Evolutionary conservation across 306 rosid species (phyloP).

Genomic region (Argentina anserina): DNA sequence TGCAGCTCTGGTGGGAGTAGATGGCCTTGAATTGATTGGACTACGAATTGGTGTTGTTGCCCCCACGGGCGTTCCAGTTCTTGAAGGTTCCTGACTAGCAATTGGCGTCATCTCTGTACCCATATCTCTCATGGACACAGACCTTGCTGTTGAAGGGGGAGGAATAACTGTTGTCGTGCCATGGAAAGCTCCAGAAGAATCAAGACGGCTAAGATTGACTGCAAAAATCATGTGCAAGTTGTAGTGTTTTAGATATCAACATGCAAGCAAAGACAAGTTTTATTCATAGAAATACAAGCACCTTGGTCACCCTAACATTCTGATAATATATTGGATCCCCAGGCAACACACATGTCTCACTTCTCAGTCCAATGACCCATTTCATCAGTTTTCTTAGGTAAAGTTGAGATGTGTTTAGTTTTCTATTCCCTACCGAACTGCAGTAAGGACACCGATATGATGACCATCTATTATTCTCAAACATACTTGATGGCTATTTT

Average conservation of each 20-base stretch:
- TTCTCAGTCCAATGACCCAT: neutral
- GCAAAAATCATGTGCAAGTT: slow-evolving; percentile 28
- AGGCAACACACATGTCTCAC: neutral
- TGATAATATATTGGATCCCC: neutral
- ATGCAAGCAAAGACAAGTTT: neutral
- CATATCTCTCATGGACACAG: slow-evolving; percentile 99
- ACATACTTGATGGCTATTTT: neutral
- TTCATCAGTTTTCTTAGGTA: neutral
- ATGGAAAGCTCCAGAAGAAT: slow-evolving; percentile 64
- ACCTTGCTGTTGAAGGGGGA: slow-evolving; percentile 89
- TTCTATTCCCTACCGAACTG: neutral
- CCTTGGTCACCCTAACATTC: neutral
- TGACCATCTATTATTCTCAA: neutral
- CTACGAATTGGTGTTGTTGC: slow-evolving; percentile 92
- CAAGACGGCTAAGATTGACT: slow-evolving; percentile 79
- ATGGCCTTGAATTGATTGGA: slow-evolving; percentile 76
- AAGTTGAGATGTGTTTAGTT: neutral
- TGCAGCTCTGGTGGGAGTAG: slow-evolving; percentile 69
- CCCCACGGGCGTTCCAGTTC: slow-evolving; percentile 93
- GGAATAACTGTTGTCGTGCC: slow-evolving; percentile 78
- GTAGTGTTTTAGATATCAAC: neutral
- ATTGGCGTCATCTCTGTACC: slow-evolving; percentile 99
- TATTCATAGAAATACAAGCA: neutral
- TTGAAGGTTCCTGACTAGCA: slow-evolving; percentile 96
- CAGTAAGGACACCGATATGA: slow-evolving; percentile 8